Evolutionary conservation across 2,329 filamentous ascomycete genomes (phyloP).

Genomic region (Aspergillus awamori): DNA sequence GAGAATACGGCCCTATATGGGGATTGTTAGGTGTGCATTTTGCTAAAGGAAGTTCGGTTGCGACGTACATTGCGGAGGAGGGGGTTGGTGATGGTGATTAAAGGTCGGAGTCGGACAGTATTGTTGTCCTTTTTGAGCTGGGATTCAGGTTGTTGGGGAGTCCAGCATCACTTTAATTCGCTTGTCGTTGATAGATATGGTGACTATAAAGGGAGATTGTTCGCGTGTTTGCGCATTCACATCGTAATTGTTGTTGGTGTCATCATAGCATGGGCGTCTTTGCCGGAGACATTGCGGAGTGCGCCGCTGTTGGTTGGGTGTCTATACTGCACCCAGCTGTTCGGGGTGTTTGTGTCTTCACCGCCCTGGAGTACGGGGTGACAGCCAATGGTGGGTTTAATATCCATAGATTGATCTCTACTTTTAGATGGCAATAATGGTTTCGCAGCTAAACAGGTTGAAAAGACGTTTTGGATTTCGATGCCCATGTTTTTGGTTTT

Average conservation of each 20-base stretch:
- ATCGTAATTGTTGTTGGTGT: constrained; percentile 3
- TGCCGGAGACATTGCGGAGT: constrained; percentile 10
- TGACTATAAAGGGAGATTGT: neutral
- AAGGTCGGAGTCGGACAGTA: neutral
- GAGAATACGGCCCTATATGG: constrained; percentile 81
- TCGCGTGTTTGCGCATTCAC: neutral
- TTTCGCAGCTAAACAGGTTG: too few relatives aligned
- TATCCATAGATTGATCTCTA: neutral
- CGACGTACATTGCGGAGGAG: constrained; percentile 26
- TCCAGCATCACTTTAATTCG: constrained; percentile 1
- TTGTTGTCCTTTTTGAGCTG: neutral
- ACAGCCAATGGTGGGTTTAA: neutral
- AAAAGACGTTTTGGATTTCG: neutral
- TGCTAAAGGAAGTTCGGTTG: constrained; percentile 2
- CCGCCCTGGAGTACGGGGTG: neutral
- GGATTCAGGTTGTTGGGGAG: neutral
- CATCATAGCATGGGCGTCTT: constrained; percentile 3
- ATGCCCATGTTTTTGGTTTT: neutral
- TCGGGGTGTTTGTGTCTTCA: neutral
- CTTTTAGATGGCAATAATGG: neutral
- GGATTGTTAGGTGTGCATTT: neutral
- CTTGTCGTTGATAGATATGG: neutral
- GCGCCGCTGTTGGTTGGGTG: constrained; percentile 1
- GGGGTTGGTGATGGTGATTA: neutral
- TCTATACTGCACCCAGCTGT: constrained; percentile 13